These are phyloP conservation scores for Rhizopogon salebrosus DNA, from an alignment of 768 basidiomycete genomes.

Conservation along the genomic window DNA sequence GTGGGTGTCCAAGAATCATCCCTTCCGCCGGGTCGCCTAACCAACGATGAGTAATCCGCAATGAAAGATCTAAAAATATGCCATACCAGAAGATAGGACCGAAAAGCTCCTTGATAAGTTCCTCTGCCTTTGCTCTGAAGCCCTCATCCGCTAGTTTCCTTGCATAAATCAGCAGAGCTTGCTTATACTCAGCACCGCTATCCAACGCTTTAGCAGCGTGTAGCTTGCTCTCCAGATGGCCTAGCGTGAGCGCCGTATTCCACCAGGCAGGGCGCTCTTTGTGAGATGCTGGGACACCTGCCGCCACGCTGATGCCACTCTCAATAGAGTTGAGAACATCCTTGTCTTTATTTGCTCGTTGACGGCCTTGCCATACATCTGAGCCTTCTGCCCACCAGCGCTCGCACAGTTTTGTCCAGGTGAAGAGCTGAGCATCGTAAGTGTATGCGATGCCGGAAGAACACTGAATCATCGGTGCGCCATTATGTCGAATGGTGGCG, in stretches of 20 bases:
- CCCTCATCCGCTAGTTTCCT: slow-evolving; percentile 87
- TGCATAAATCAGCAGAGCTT: slow-evolving; percentile 70
- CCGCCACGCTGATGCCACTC: slow-evolving; percentile 33
- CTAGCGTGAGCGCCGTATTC: slow-evolving; percentile 76
- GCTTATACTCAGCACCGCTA: slow-evolving; percentile 81
- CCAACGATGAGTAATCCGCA: slow-evolving; percentile 1
- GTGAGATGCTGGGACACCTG: slow-evolving; percentile 32
- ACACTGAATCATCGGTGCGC: slow-evolving; percentile 69
- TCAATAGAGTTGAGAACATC: slow-evolving; percentile 55
- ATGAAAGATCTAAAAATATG: neutral
- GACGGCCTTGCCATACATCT: slow-evolving; percentile 75
- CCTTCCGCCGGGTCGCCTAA: slow-evolving; percentile 64
- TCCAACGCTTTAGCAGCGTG: slow-evolving; percentile 71
- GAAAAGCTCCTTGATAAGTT: slow-evolving; percentile 83
- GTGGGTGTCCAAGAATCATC: slow-evolving; percentile 63
- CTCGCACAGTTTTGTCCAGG: slow-evolving; percentile 76
- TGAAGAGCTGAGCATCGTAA: slow-evolving; percentile 60
- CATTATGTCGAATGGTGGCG: slow-evolving; percentile 70
- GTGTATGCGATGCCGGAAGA: slow-evolving; percentile 77
- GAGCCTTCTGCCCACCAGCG: slow-evolving; percentile 84
- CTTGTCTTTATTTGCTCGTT: slow-evolving; percentile 45
- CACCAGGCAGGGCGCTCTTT: slow-evolving; percentile 71
- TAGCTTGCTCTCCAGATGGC: slow-evolving; percentile 82
- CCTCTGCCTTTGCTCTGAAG: slow-evolving; percentile 83
- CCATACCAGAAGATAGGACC: slow-evolving; percentile 89